These are phyloP conservation scores for Lodderomyces parapsilosis DNA, from an alignment of 1,139 yeast genomes.

Conservation along the genomic window DNA sequence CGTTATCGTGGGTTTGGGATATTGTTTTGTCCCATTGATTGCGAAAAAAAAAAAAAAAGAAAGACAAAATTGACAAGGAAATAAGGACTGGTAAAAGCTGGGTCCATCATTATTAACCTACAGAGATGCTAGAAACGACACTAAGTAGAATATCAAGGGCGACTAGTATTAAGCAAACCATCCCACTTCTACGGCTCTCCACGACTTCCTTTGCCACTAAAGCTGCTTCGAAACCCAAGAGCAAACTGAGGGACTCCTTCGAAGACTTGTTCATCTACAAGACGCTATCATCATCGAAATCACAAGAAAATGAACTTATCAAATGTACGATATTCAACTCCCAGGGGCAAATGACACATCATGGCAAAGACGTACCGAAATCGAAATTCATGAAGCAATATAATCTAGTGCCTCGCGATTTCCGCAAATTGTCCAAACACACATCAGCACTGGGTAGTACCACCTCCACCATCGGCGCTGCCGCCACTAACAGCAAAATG, in stretches of 20 bases:
- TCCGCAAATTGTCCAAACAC: conserved; percentile 36
- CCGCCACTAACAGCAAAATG: background rate
- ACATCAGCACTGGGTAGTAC: conserved; percentile 13
- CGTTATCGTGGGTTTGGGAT: too few species aligned
- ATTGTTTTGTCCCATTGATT: too few species aligned
- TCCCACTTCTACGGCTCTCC: background rate
- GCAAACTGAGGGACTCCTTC: conserved; percentile 4
- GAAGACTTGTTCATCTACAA: conserved; percentile 15
- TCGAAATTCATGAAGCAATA: conserved; percentile 37
- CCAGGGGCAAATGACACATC: conserved; percentile 36
- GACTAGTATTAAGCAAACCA: background rate
- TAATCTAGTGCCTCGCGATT: conserved; percentile 40
- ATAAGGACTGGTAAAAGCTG: too few species aligned
- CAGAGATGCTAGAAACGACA: background rate
- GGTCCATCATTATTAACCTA: background rate
- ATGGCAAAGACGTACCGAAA: conserved; percentile 39
- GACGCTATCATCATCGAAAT: conserved; percentile 12
- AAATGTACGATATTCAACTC: conserved; percentile 59
- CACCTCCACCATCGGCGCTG: background rate
- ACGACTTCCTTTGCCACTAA: background rate
- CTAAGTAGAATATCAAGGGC: background rate
- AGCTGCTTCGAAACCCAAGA: background rate
- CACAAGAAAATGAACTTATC: conserved; percentile 28
- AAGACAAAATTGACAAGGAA: too few species aligned
- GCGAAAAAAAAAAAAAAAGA: background rate